Conservation (phyloP, 208 protist species). For the Trypanosomatidae sp. region DNA sequence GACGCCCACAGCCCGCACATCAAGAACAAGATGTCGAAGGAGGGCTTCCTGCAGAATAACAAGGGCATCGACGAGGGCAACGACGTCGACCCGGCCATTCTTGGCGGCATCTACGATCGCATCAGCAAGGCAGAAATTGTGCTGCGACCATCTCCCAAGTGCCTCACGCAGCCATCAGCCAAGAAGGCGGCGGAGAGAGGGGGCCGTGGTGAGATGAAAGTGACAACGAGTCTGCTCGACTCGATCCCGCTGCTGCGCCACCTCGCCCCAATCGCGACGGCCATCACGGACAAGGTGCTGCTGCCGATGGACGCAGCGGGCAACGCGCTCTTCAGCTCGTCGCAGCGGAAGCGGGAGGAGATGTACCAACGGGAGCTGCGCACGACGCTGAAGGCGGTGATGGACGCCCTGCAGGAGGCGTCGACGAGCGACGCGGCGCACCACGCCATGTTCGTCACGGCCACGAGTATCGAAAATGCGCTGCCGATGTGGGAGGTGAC, state of each 20-base stretch:
- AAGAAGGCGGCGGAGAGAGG: constrained; percentile 1
- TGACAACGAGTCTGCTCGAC: constrained; percentile 36
- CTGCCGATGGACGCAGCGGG: constrained; percentile 63
- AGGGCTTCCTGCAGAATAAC: constrained; percentile 93
- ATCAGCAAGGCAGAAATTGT: constrained; percentile 82
- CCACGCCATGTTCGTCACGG: constrained; percentile 50
- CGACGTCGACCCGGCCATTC: constrained; percentile 63
- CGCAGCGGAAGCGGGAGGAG: constrained; percentile 57
- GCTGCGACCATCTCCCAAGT: constrained; percentile 60
- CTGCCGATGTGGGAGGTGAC: constrained; percentile 89
- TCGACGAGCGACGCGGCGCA: constrained; percentile 26
- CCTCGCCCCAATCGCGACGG: constrained; percentile 58
- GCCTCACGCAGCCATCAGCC: constrained; percentile 15
- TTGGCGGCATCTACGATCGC: constrained; percentile 80
- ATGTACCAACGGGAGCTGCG: constrained; percentile 72
- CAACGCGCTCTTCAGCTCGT: constrained; percentile 47
- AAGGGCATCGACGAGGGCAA: constrained; percentile 83
- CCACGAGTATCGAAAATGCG: constrained; percentile 77
- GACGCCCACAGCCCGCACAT: constrained; percentile 88
- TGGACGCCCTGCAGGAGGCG: constrained; percentile 48
- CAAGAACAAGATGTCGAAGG: constrained; percentile 92
- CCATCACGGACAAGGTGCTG: constrained; percentile 79
- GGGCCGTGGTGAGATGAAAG: constrained; percentile 14
- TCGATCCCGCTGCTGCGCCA: constrained; percentile 81
- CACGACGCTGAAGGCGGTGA: constrained; percentile 58